Base-by-base conservation (phyloP, 2,329 filamentous ascomycete genomes). In the Kalmusia sp. region DNA sequence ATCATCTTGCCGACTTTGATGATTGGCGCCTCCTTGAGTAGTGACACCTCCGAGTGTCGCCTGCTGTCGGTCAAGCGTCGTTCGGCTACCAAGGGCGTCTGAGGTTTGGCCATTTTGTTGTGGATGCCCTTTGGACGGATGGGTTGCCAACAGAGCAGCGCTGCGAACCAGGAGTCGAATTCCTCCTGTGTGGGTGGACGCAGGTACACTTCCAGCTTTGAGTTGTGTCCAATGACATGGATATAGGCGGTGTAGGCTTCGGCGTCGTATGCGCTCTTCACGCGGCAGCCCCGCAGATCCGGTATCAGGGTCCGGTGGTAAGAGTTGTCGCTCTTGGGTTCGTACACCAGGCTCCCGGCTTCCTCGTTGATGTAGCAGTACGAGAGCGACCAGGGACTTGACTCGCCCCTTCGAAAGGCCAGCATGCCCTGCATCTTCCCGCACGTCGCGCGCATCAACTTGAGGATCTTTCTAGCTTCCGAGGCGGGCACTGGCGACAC, bases 91-190 rank as follows among this genome's bases (percentile, higher is more conserved):
- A 72, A 64, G 45, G 74, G 68, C n/a, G 75, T 64, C 66, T 82
- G 66, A 61, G 79, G 69, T 76, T 80, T 83, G 22, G 79, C 74
- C 58, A 84, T 79, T 60, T 83, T 84, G 52, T 80, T 80, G 57
- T 78, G 75, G 14, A 83, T 76, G 11, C 81, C 81, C 9, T 81
- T 80, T 1, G 87, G 86, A 21, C 85, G 84, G 54, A 92, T 80
- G 58, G 91, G 89, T 70, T 92, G 89, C 91, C 91, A 95, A 69
- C 88, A 91, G 27, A 93, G 79, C 38, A 95, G 74, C 6, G 90
- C 90, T 12, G 91, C 91, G 51, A 93, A 84, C 91, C 91, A 95
- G 19, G 88, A 80, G 62, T 93, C 89, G 59, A 88, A 85, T 65
- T 93, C 89, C 17, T 87, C 83, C 27, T 82, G 74, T 2, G 82